A percentile compares a stretch with the other conserved stretches of the same genome.
These are phyloP conservation scores for Ogataea trehaloabstinens DNA, from an alignment of 805 yeast genomes.

Conservation along the genomic window DNA sequence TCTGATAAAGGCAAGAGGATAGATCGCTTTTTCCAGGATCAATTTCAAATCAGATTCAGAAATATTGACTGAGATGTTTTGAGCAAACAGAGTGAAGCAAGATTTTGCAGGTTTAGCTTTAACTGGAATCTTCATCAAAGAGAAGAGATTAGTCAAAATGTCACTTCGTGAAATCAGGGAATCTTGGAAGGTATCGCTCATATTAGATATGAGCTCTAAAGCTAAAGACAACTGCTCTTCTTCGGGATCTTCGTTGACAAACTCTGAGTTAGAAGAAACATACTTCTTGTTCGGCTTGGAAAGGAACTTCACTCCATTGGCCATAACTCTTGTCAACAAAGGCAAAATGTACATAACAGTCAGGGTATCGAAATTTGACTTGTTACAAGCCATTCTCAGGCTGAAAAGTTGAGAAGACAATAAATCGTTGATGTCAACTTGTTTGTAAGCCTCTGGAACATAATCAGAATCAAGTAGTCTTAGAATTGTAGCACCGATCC, in stretches of 20 bases:
- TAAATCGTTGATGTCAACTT: constrained; percentile 53
- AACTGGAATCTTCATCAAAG: constrained; percentile 68
- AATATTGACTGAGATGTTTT: constrained; percentile 66
- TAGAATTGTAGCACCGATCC: constrained; percentile 69
- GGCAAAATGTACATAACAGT: constrained; percentile 77
- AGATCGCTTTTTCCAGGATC: constrained; percentile 53
- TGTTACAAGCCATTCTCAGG: constrained; percentile 71
- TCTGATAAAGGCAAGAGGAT: constrained; percentile 70
- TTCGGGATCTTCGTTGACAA: constrained; percentile 78
- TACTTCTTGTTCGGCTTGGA: constrained; percentile 51
- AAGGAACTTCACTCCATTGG: constrained; percentile 59
- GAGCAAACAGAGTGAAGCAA: constrained; percentile 74
- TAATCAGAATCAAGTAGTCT: constrained; percentile 49
- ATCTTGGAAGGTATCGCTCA: constrained; percentile 67
- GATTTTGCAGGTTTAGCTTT: constrained; percentile 83
- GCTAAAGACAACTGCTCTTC: constrained; percentile 83
- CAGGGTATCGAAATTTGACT: constrained; percentile 63
- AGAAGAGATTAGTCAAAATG: constrained; percentile 59
- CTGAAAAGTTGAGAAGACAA: constrained; percentile 70
- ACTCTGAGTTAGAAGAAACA: constrained; percentile 55
- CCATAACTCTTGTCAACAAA: constrained; percentile 62
- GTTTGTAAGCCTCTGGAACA: constrained; percentile 44
- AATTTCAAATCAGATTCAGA: constrained; percentile 55
- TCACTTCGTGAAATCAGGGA: constrained; percentile 65
- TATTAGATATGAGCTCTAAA: constrained; percentile 68